These are phyloP conservation scores for Cucumis melo DNA, from an alignment of 306 rosid species.

Conservation along the genomic window DNA sequence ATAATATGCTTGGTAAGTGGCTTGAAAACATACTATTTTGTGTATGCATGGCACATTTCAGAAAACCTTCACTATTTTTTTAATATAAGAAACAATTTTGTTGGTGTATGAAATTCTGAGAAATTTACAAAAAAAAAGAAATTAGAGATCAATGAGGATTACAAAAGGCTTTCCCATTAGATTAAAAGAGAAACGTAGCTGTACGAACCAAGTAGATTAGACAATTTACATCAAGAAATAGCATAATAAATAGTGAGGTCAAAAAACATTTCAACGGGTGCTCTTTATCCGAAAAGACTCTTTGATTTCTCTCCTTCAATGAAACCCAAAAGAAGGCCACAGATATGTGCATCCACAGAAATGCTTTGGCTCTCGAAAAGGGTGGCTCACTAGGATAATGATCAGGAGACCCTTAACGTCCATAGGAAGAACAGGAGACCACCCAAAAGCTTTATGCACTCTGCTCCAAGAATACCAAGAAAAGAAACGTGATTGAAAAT, in stretches of 20 bases:
- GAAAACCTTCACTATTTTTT: background rate
- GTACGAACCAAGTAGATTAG: background rate
- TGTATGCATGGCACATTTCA: background rate
- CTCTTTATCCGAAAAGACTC: background rate
- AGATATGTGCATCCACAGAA: background rate
- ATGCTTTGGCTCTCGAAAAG: background rate
- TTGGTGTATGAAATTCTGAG: background rate
- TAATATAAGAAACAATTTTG: background rate
- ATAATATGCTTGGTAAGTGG: background rate
- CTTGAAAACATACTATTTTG: background rate
- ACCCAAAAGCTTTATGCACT: background rate
- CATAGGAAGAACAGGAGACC: background rate
- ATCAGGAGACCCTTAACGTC: background rate
- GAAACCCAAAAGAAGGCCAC: background rate
- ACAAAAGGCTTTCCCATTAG: background rate
- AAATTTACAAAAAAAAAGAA: background rate
- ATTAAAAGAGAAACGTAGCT: background rate
- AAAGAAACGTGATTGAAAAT: background rate
- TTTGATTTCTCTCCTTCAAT: background rate
- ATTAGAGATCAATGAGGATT: background rate
- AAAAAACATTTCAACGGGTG: background rate
- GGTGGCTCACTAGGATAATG: background rate
- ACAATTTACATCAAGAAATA: background rate
- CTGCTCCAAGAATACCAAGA: background rate
- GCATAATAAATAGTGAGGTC: background rate